Conservation (phyloP, 805 yeast genomes). For the Priceomyces carsonii region DNA sequence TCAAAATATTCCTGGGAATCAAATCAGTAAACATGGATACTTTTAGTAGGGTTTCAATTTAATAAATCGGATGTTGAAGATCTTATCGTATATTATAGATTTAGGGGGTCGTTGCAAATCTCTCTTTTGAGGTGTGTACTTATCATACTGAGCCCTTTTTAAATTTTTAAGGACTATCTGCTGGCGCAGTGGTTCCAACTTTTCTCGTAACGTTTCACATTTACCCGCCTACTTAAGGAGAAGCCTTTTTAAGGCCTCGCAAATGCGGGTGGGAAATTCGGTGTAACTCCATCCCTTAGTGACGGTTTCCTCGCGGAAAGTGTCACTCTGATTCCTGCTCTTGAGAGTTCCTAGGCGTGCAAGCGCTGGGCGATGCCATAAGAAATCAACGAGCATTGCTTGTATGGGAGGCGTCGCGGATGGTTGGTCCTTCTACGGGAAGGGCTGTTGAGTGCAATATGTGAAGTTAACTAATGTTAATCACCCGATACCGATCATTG, state of each 20-base stretch:
- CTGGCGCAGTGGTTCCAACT: slow-evolving; percentile 27
- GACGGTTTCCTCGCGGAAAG: slow-evolving; percentile 12
- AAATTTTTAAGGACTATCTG: slow-evolving; percentile 2
- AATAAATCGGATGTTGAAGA: too few relatives aligned
- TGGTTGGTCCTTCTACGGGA: slow-evolving; percentile 47
- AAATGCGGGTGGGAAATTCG: slow-evolving; percentile 61
- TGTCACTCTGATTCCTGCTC: slow-evolving; percentile 32
- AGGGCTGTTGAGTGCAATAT: slow-evolving; percentile 61
- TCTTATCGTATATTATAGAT: too few relatives aligned
- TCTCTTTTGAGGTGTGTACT: too few relatives aligned
- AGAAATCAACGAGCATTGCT: slow-evolving; percentile 40
- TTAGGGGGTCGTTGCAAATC: too few relatives aligned
- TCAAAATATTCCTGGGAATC: too few relatives aligned
- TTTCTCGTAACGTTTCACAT: slow-evolving; percentile 48
- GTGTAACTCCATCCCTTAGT: slow-evolving; percentile 52
- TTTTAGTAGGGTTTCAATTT: too few relatives aligned
- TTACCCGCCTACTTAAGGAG: slow-evolving; percentile 43
- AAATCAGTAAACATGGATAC: too few relatives aligned
- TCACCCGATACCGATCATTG: slow-evolving; percentile 68
- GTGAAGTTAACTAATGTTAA: slow-evolving; percentile 42
- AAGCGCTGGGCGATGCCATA: slow-evolving; percentile 61
- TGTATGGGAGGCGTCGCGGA: slow-evolving; percentile 59
- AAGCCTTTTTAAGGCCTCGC: slow-evolving; percentile 9
- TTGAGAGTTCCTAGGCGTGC: slow-evolving; percentile 60
- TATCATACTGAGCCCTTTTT: background rate